Conservation (phyloP, 495 filamentous ascomycete species). For the Diplogelasinospora grovesii region DNA sequence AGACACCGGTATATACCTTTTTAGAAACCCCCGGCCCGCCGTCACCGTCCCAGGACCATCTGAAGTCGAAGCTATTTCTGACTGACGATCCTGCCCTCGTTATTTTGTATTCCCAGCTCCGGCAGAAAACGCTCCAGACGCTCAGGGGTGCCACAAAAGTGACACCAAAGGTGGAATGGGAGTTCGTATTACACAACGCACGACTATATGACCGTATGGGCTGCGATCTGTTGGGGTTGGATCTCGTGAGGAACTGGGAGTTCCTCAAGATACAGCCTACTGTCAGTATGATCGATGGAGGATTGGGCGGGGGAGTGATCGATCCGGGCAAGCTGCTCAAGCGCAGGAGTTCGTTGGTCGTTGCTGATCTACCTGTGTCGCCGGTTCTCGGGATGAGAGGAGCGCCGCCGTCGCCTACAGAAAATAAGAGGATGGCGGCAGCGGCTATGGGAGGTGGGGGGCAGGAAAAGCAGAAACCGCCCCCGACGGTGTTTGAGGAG, state of each 20-base stretch:
- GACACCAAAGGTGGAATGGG: constrained; percentile 75
- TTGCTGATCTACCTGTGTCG: constrained; percentile 61
- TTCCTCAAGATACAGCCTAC: constrained; percentile 63
- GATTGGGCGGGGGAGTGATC: constrained; percentile 37
- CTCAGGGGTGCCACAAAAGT: constrained; percentile 77
- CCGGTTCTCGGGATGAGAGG: constrained; percentile 21
- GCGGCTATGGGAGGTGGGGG: constrained; percentile 15
- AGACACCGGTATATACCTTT: constrained; percentile 73
- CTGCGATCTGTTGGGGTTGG: constrained; percentile 85
- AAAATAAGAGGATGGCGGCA: too few species aligned
- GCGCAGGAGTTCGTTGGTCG: constrained; percentile 68
- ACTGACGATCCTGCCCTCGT: constrained; percentile 86
- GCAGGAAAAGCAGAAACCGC: constrained; percentile 54
- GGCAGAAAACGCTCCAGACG: constrained; percentile 79
- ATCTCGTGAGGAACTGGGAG: constrained; percentile 81
- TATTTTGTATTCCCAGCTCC: constrained; percentile 78
- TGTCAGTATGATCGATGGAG: constrained; percentile 17
- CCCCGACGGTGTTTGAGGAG: constrained; percentile 81
- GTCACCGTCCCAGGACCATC: constrained; percentile 24
- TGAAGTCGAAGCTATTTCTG: constrained; percentile 70
- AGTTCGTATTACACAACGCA: constrained; percentile 84
- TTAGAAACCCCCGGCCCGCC: constrained; percentile 54
- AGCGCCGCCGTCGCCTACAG: constrained; percentile 31
- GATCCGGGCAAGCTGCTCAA: constrained; percentile 64
- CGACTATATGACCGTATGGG: constrained; percentile 91